A percentile compares a stretch with the other conserved stretches of the same genome.
phyloP scores from a whole-genome alignment of 164 flowering plant species.

The Vitis amurensis region DNA sequence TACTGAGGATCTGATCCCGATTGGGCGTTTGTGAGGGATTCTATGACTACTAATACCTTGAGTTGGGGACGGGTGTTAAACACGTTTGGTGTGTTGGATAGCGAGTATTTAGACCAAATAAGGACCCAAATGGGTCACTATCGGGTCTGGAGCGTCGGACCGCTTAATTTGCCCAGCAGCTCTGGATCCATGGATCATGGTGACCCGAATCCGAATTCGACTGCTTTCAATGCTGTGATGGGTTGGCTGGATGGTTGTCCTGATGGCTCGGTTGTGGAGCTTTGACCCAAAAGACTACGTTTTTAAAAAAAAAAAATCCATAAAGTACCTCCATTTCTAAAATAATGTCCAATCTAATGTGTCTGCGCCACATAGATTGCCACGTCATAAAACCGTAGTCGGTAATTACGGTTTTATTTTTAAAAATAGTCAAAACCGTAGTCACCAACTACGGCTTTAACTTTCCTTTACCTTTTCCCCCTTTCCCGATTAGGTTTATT shows the following conservation, averaged over 20 bases:
- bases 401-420: too few species aligned
- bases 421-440: too few species aligned
- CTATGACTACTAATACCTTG: constrained; percentile 22
- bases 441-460: too few species aligned
- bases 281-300: too few species aligned
- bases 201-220: constrained; percentile 1
- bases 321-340: too few species aligned
- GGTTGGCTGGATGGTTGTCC: constrained; percentile 41
- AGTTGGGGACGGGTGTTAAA: constrained; percentile 47
- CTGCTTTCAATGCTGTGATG: background rate
- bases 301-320: too few species aligned
- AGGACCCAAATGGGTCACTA: constrained; percentile 2
- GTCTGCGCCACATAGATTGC: too few species aligned
- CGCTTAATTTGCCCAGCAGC: constrained; percentile 20
- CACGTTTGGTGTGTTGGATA: constrained; percentile 34
- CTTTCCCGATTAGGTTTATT: too few species aligned
- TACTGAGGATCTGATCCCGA: constrained; percentile 32
- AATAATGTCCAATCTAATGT: too few species aligned
- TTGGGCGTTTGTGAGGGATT: constrained; percentile 22
- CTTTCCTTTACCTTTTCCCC: too few species aligned
- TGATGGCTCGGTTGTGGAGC: constrained; percentile 34
- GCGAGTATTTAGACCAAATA: constrained; percentile 17
- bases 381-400: too few species aligned
- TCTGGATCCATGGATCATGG: background rate
- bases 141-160: constrained; percentile 49